Base-by-base conservation (phyloP, 495 filamentous ascomycete genomes). In the Aspergillus egyptiacus region DNA sequence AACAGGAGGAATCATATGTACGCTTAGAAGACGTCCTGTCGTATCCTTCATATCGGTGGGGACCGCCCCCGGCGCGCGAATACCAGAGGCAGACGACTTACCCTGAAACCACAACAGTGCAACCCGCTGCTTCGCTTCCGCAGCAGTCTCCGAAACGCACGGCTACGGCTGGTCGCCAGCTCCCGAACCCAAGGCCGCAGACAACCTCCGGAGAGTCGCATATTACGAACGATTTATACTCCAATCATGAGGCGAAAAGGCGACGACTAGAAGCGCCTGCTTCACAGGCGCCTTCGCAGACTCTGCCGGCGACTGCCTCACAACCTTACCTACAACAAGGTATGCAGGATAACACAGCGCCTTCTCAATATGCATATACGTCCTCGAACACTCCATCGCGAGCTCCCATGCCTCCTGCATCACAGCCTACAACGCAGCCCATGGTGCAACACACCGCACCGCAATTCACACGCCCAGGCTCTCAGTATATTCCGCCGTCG, bases 1-100 rank as follows among this genome's bases (percentile, higher is more conserved):
- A 50, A 10, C 39, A 51, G 15, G 18, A 19, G 14, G 39, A 51
- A 32, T 27, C 25, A 23, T 44, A 44, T 36, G 48, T 51, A 17
- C 30, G 32, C 22, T 24, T 41, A 15, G 48, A 37, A 15, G 48
- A 51, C 31, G 23, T 51, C 1, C 13, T 44, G 19, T 24, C 40
- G 24, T 44, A 51, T 14, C 37, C 48, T 25, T 27, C 39, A 15
- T 46, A 46, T 22, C 33, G 24, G 38, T 43, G 30, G 41, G 41
- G 41, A 13, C 40, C 40, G 18, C 32, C 39, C 13, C 48, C 48
- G 22, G 20, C 38, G 7, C 32, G 17, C 24, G 19, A 37, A 14
- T 44, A 30, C 17, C 31, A 25, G 17, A 25, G 36, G 17, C 48
- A 30, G n/a, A 14, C 48, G 17, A 13, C 24, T 13, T 38, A 40